phyloP scores from a whole-genome alignment of 2,329 filamentous ascomycete species.

The Trichophyton verrucosum region DNA sequence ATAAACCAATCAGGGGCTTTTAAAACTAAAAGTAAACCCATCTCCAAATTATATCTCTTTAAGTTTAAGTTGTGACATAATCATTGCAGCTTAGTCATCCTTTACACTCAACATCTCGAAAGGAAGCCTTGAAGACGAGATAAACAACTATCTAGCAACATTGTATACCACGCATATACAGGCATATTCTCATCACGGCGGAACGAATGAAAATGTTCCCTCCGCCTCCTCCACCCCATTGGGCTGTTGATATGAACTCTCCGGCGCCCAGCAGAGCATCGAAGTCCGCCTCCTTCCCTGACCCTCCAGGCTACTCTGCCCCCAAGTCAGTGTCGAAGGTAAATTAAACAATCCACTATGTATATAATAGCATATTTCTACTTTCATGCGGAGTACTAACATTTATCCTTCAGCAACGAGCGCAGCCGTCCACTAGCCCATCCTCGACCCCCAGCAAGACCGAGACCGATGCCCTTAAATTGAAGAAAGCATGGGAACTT shows the following conservation, averaged over 20 bases:
- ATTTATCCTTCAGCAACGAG: slow-evolving; percentile 16
- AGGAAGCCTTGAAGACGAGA: neutral
- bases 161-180: neutral
- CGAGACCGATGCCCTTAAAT: slow-evolving; percentile 88
- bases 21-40: too few species aligned
- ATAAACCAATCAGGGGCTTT: too few species aligned
- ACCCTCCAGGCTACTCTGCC: slow-evolving; percentile 74
- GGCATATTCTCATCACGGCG: neutral
- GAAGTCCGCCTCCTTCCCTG: slow-evolving; percentile 52
- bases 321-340: slow-evolving; percentile 17
- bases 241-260: slow-evolving; percentile 69
- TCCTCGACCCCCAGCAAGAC: slow-evolving; percentile 42
- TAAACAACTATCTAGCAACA: neutral
- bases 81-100: neutral
- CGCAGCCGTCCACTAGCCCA: slow-evolving; percentile 45
- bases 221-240: slow-evolving; percentile 51
- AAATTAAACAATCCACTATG: slow-evolving; percentile 10
- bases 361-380: slow-evolving; percentile 13
- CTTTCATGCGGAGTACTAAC: slow-evolving; percentile 11
- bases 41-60: too few species aligned
- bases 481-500: slow-evolving; percentile 98
- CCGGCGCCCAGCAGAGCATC: slow-evolving; percentile 56
- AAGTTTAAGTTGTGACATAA: neutral
- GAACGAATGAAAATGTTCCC: slow-evolving; percentile 6
- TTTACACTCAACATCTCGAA: too few species aligned